These are phyloP conservation scores for Aspergillus floridensis DNA, from an alignment of 2,329 filamentous ascomycete species.

Conservation along the genomic window DNA sequence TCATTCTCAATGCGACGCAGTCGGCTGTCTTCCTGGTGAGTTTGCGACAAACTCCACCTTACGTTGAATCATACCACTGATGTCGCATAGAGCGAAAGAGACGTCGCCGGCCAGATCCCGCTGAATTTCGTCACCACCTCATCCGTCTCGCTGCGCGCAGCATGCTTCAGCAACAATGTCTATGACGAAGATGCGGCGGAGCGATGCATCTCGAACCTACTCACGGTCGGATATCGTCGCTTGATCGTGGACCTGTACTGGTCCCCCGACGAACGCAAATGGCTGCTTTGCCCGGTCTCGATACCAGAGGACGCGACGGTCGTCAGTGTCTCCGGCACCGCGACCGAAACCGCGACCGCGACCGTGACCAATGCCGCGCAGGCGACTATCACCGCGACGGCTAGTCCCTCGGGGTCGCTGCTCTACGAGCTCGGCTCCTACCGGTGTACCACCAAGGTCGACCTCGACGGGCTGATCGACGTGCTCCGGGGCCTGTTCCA, in stretches of 20 bases:
- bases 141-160: conserved; percentile 55
- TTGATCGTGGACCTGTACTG: conserved; percentile 63
- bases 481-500: conserved; percentile 55
- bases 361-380: conserved; percentile 20
- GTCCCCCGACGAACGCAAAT: conserved; percentile 54
- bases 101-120: conserved; percentile 58
- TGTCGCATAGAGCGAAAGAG: conserved; percentile 56
- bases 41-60: neutral
- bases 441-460: conserved; percentile 55
- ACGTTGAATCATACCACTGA: conserved; percentile 10
- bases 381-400: conserved; percentile 24
- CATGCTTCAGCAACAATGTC: conserved; percentile 56
- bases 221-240: conserved; percentile 58
- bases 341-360: conserved; percentile 22
- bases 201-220: conserved; percentile 62
- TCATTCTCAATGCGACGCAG: conserved; percentile 39
- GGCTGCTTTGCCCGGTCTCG: conserved; percentile 61
- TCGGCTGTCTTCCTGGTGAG: conserved; percentile 40
- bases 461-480: conserved; percentile 50
- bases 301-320: conserved; percentile 39
- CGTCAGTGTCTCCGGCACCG: conserved; percentile 21
- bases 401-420: conserved; percentile 26
- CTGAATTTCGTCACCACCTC: conserved; percentile 62
- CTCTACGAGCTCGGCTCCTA: conserved; percentile 52
- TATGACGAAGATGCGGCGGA: conserved; percentile 53